These are phyloP conservation scores for Phragmites australis DNA, from an alignment of 176 grass and related monocot genomes.

Conservation along the genomic window DNA sequence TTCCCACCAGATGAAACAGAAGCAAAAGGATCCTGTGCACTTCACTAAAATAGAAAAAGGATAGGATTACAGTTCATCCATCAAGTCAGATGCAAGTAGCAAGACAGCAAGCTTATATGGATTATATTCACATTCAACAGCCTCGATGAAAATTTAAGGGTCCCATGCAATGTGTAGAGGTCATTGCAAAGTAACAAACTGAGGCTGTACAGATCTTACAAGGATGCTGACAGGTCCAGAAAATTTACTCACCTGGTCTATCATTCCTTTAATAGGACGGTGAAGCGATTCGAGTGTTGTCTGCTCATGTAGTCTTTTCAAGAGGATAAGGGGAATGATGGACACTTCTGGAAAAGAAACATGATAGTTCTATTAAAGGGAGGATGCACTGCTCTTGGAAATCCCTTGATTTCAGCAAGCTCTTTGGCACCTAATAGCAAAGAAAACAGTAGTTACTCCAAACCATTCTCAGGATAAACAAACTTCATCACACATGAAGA, in stretches of 20 bases:
- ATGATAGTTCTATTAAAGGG: conserved; percentile 97
- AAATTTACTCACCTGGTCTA: conserved; percentile 71
- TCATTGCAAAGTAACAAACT: neutral
- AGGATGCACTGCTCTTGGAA: conserved; percentile 79
- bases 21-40: conserved; percentile 6
- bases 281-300: conserved; percentile 56
- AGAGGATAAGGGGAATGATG: conserved; percentile 74
- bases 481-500: neutral
- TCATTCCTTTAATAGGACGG: conserved; percentile 64
- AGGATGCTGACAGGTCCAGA: conserved; percentile 11
- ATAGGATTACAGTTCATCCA: neutral
- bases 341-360: conserved; percentile 88
- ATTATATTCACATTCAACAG: conserved; percentile 4
- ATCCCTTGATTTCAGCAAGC: conserved; percentile 58
- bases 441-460: conserved; percentile 22
- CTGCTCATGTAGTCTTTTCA: conserved; percentile 75
- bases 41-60: neutral
- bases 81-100: neutral
- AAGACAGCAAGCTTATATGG: neutral
- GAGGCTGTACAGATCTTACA: neutral
- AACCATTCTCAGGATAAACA: conserved; percentile 18
- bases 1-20: neutral
- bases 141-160: neutral
- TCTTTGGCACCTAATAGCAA: conserved; percentile 64
- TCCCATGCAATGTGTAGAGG: neutral